phyloP scores from a whole-genome alignment of 2,329 filamentous ascomycete species.

The Sporothrix pallida region DNA sequence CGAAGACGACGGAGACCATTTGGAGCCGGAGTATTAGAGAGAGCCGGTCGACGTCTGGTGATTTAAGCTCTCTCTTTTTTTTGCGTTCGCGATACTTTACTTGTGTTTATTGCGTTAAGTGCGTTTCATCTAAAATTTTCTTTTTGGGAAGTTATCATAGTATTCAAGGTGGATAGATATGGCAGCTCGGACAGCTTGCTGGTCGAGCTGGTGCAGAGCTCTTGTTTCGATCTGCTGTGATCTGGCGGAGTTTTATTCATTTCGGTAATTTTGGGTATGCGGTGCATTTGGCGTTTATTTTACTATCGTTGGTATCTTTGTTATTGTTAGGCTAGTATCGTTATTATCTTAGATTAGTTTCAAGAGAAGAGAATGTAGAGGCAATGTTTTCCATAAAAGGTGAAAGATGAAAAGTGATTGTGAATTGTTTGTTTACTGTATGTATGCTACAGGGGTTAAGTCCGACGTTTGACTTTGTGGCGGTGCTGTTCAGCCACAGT shows the following conservation, averaged over 20 bases:
- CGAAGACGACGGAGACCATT: background rate
- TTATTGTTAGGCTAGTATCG: background rate
- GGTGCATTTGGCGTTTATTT: background rate
- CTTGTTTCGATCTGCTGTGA: too few species aligned
- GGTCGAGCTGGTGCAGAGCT: too few species aligned
- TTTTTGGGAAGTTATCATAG: too few species aligned
- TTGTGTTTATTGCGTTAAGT: too few species aligned
- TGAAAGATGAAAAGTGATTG: background rate
- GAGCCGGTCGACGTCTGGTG: background rate
- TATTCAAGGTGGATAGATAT: too few species aligned
- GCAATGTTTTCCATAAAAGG: background rate
- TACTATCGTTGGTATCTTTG: too few species aligned
- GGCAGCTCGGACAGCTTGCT: too few species aligned
- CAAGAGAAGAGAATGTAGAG: background rate
- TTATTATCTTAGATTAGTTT: background rate
- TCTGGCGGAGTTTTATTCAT: too few species aligned
- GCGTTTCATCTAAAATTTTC: too few species aligned
- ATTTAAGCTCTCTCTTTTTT: background rate
- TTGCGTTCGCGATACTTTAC: too few species aligned
- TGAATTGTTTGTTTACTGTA: slow-evolving; percentile 6
- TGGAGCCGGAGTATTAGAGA: background rate
- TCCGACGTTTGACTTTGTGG: background rate
- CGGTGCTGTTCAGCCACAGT: slow-evolving; percentile 15
- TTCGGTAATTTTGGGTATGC: too few species aligned
- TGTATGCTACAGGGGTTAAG: background rate